Conservation (phyloP, 139 green algal genomes). For the Micractinium sp. region DNA sequence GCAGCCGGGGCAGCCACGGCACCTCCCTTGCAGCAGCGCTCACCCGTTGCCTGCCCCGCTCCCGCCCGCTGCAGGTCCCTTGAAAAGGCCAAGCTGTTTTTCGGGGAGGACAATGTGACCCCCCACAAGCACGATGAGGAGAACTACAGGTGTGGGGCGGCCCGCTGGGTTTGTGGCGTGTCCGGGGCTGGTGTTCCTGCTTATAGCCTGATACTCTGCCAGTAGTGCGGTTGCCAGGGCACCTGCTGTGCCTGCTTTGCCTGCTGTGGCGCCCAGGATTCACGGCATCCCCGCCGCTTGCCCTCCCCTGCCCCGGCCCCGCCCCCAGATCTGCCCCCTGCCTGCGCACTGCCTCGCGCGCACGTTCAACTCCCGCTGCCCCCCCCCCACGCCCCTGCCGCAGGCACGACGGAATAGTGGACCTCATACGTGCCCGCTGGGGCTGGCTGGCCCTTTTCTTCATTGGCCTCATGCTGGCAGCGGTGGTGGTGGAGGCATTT, state of each 20-base stretch:
- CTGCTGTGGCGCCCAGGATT: neutral
- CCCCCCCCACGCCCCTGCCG: neutral
- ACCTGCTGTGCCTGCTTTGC: no score
- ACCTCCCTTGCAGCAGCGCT: neutral
- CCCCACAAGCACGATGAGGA: neutral
- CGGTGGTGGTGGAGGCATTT: constrained; percentile 75
- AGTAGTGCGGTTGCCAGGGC: no score
- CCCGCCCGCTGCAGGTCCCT: neutral
- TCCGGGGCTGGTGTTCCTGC: neutral
- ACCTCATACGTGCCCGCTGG: constrained; percentile 45
- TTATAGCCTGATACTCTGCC: no score
- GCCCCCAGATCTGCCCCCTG: neutral
- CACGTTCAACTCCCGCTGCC: no score
- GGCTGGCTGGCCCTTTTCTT: constrained; percentile 79
- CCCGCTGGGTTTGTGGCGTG: neutral
- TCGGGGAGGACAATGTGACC: neutral
- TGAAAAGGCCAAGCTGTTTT: constrained; percentile 18
- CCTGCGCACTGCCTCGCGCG: neutral
- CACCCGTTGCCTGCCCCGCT: neutral
- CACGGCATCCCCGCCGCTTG: neutral
- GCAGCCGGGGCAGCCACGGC: neutral
- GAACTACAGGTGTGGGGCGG: constrained; percentile 20
- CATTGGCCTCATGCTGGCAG: constrained; percentile 67
- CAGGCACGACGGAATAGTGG: constrained; percentile 48
- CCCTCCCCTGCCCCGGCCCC: neutral